These are phyloP conservation scores for Graphiopsis chlorocephala DNA, from an alignment of 2,329 filamentous ascomycete genomes.

Conservation along the genomic window DNA sequence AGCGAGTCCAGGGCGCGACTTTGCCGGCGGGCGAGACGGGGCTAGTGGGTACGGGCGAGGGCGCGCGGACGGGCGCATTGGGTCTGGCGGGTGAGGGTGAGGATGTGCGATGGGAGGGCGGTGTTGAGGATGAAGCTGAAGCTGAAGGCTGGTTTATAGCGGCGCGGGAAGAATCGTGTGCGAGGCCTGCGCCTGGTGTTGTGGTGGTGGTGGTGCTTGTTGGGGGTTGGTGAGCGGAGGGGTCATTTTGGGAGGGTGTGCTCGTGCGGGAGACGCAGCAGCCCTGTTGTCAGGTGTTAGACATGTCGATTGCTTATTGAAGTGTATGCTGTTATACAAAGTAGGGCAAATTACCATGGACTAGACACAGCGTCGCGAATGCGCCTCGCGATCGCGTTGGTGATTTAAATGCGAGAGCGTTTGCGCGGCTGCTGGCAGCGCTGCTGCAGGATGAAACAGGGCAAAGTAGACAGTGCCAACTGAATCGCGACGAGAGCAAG, in stretches of 20 bases:
- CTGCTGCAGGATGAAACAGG: neutral
- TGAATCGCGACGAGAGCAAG: neutral
- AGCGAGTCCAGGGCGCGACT: constrained; percentile 62
- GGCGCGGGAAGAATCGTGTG: constrained; percentile 12
- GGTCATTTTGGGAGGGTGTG: constrained; percentile 5
- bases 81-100: neutral
- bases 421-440: neutral
- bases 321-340: neutral
- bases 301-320: neutral
- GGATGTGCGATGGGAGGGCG: neutral
- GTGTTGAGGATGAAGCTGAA: neutral
- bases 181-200: neutral
- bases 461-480: neutral
- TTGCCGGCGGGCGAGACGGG: constrained; percentile 22
- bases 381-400: constrained; percentile 15
- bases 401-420: neutral
- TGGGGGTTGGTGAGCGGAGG: neutral
- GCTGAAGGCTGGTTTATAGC: constrained; percentile 13
- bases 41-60: constrained; percentile 23
- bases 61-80: constrained; percentile 21
- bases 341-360: neutral
- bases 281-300: constrained; percentile 2
- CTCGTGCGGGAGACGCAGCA: constrained; percentile 10
- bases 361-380: constrained; percentile 12
- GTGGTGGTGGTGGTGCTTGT: neutral